Base-by-base conservation (phyloP, 1,139 yeast species). In the Pichia terricola region DNA sequence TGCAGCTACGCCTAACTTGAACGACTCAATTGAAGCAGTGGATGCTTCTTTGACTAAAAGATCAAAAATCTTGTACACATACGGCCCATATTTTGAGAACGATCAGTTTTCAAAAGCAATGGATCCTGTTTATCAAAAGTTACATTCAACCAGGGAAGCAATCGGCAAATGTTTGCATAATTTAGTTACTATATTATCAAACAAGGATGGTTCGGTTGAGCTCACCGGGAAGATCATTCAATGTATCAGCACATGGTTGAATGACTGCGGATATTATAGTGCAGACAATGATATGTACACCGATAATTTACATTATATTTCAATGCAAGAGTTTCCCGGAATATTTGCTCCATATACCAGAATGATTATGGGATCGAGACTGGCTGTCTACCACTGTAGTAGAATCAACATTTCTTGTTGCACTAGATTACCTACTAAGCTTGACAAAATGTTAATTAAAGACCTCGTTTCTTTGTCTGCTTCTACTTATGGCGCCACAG, bases 371-470 rank as follows among this genome's bases (percentile, higher is more conserved):
- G 94, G 87, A 1, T 75, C 87, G 0, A 72, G 95, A 50, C 69
- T 87, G n/a, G 83, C 81, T 48, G 67, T 81, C 11, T 83, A 81
- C 52, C 96, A 91, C 54, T 77, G 78, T 59, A 79, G 83, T 49
- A 73, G 97, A 53, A 75, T 84, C 28, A 71, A 78, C 3, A 72
- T 85, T 44, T 91, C 83, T 56, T 77, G 89, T 1, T 83, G 94
- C 0, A 79, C 84, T 3, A 70, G 96, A 50, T 69, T 77, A 8
- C 84, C 85, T 55, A 77, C 89, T 0, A 75, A 71, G 10, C 61
- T 83, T 27, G 97, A 91, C 53, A 75, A 70, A 45, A 47, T 68
- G 1, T 64, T 94, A 39, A 62, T 94, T 36, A 72, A 70, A 42
- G 95, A 88, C 60, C 71, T 88, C n/a, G 78, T 84, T 7, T 64